Percentiles rank a stretch among this genome's conserved stretches.
Evolutionary conservation across 2,329 filamentous ascomycete species (phyloP).

Genomic region (Phyllosticta citrichinensis): DNA sequence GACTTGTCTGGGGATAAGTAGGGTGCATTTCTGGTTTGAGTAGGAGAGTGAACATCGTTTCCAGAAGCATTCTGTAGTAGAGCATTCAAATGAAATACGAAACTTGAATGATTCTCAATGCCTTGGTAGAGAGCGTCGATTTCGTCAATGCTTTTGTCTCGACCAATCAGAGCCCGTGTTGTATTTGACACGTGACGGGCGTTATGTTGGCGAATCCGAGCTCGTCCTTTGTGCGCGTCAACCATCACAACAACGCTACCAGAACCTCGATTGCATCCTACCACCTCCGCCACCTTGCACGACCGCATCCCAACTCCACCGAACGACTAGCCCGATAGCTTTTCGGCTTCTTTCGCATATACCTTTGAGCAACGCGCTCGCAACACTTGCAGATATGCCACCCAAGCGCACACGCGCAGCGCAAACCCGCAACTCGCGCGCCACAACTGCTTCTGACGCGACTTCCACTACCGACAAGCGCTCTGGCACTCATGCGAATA

Average conservation of each 20-base stretch:
- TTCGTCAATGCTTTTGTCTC: no score
- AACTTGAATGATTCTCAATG: not conserved
- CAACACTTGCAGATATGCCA: not conserved
- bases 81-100: not conserved
- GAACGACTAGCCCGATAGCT: not conserved
- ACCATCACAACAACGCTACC: not conserved
- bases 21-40: not conserved
- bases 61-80: not conserved
- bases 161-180: not conserved
- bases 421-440: slow-evolving; percentile 16
- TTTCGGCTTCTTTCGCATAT: not conserved
- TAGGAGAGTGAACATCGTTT: not conserved
- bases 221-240: not conserved
- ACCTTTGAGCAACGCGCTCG: not conserved
- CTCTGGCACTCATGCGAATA: not conserved
- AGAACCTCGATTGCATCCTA: not conserved
- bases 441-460: not conserved
- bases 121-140: no score
- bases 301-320: not conserved
- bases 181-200: not conserved
- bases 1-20: slow-evolving; percentile 47
- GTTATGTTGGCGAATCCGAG: not conserved
- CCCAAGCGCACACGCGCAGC: slow-evolving; percentile 10
- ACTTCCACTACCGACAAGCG: not conserved
- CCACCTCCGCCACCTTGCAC: not conserved